phyloP scores from a whole-genome alignment of 2,329 filamentous ascomycete species.

The Bipolaris sorokiniana region DNA sequence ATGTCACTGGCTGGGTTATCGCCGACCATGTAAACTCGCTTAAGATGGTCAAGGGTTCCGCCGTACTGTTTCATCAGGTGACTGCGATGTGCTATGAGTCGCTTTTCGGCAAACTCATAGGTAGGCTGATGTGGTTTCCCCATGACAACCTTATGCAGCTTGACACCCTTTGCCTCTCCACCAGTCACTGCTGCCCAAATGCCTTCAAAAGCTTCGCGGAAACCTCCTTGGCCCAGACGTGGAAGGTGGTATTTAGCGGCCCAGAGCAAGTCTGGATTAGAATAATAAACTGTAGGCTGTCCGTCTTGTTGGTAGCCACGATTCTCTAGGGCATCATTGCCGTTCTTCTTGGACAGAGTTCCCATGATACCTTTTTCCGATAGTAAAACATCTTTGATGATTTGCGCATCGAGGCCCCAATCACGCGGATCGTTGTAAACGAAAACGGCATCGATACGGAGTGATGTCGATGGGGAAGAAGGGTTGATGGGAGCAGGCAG shows the following conservation, averaged over 20 bases:
- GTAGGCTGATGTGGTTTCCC: constrained; percentile 83
- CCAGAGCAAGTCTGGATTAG: constrained; percentile 90
- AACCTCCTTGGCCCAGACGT: constrained; percentile 89
- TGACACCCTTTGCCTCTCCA: constrained; percentile 58
- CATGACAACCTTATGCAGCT: constrained; percentile 70
- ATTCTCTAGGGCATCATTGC: constrained; percentile 67
- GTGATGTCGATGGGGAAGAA: constrained; percentile 55
- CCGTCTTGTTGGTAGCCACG: constrained; percentile 81
- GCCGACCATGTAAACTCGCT: constrained; percentile 90
- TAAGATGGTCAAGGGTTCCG: constrained; percentile 56
- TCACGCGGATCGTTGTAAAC: constrained; percentile 96
- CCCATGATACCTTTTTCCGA: constrained; percentile 80
- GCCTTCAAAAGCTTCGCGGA: constrained; percentile 79
- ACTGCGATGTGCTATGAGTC: constrained; percentile 67
- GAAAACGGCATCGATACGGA: constrained; percentile 88
- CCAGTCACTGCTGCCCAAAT: constrained; percentile 77
- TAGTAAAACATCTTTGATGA: constrained; percentile 82
- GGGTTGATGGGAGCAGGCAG: constrained; percentile 61
- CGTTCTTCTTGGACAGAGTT: constrained; percentile 77
- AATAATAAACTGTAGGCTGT: constrained; percentile 84
- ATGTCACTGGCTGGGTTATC: constrained; percentile 82
- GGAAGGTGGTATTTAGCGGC: constrained; percentile 83
- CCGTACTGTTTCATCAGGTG: constrained; percentile 50
- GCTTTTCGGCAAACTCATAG: constrained; percentile 82
- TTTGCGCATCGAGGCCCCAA: constrained; percentile 88